These are phyloP conservation scores for Candida suzukii DNA, from an alignment of 805 yeast species.

Conservation along the genomic window DNA sequence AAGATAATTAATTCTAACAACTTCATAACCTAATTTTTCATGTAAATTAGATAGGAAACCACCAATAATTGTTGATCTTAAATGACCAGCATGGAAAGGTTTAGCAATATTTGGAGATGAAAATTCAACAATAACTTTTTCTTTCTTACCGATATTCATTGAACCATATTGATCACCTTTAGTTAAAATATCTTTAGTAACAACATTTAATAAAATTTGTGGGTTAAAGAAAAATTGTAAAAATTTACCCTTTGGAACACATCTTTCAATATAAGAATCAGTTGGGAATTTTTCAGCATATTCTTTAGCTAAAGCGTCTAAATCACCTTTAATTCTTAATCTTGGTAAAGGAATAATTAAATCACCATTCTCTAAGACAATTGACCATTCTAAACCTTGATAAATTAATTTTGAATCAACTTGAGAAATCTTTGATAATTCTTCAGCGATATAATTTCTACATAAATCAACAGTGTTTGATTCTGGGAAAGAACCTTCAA, in stretches of 20 bases:
- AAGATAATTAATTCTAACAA: constrained; percentile 82
- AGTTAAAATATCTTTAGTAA: constrained; percentile 60
- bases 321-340: constrained; percentile 77
- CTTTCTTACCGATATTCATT: constrained; percentile 63
- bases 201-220: constrained; percentile 55
- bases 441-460: constrained; percentile 83
- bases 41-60: constrained; percentile 88
- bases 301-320: constrained; percentile 64
- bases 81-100: constrained; percentile 99
- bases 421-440: constrained; percentile 64
- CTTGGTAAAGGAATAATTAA: constrained; percentile 89
- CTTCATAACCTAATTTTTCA: constrained; percentile 91
- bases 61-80: constrained; percentile 96
- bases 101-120: constrained; percentile 98
- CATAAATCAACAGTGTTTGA: constrained; percentile 79
- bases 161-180: constrained; percentile 64
- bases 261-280: constrained; percentile 61
- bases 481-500: constrained; percentile 64
- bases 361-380: constrained; percentile 86
- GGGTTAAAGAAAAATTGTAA: constrained; percentile 82
- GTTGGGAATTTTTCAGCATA: constrained; percentile 75
- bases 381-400: constrained; percentile 85
- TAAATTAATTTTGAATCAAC: constrained; percentile 65
- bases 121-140: constrained; percentile 76
- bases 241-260: constrained; percentile 82